Conservation (phyloP, 805 yeast species). For the Saccharomycopsis synnaedendra region DNA sequence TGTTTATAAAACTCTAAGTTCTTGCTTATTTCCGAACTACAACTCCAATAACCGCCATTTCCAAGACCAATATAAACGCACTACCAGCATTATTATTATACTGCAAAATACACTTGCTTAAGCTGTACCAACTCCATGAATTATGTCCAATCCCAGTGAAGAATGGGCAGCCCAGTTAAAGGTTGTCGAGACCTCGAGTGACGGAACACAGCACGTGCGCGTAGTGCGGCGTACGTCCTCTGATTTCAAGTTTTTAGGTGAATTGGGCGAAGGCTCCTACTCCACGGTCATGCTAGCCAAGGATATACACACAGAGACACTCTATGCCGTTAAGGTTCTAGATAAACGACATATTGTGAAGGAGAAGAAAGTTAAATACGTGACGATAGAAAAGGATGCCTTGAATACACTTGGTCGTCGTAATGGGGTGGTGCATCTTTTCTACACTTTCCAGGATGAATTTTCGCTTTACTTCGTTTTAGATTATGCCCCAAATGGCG, state of each 20-base stretch:
- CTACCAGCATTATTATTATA: no score
- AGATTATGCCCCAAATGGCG: conserved; percentile 76
- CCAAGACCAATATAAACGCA: no score
- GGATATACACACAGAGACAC: conserved; percentile 61
- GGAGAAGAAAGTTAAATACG: conserved; percentile 78
- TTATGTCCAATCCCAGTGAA: conserved; percentile 3
- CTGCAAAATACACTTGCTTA: no score
- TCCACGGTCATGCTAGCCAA: conserved; percentile 86
- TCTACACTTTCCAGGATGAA: conserved; percentile 73
- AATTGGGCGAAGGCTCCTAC: conserved; percentile 92
- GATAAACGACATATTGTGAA: conserved; percentile 70
- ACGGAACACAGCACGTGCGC: conserved; percentile 5
- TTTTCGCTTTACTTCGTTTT: conserved; percentile 60
- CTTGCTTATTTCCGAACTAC: no score
- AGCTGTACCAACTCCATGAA: no score
- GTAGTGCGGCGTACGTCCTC: conserved; percentile 7
- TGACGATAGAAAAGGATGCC: conserved; percentile 73
- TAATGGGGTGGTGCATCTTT: conserved; percentile 54
- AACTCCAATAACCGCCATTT: no score
- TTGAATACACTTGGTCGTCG: conserved; percentile 53
- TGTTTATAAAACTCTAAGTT: no score
- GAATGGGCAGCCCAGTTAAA: conserved; percentile 17
- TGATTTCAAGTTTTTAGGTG: conserved; percentile 82
- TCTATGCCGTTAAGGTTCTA: conserved; percentile 69
- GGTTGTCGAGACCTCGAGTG: conserved; percentile 6